A percentile compares a stretch with the other conserved stretches of the same genome.
These are phyloP conservation scores for Xylariaceae sp. DNA, from an alignment of 2,329 filamentous ascomycete genomes.

Conservation along the genomic window DNA sequence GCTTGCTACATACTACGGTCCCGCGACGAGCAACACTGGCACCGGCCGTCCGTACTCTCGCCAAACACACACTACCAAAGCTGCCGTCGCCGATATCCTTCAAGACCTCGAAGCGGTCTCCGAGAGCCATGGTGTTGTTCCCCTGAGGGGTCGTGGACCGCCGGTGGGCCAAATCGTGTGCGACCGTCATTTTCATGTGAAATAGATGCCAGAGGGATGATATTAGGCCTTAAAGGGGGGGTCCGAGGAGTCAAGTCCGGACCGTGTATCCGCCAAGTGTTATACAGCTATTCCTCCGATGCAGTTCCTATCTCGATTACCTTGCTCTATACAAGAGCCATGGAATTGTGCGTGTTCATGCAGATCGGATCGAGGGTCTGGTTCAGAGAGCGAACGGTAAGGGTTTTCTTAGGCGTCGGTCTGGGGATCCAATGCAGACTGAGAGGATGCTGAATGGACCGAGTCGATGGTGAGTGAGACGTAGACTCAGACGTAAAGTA, in stretches of 20 bases:
- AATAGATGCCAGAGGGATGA: conserved; percentile 17
- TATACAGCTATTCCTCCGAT: conserved; percentile 27
- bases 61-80: conserved; percentile 92
- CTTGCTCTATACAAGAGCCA: conserved; percentile 38
- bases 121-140: conserved; percentile 56
- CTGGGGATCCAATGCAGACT: conserved; percentile 3
- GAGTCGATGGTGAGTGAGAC: conserved; percentile 8
- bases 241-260: conserved; percentile 2
- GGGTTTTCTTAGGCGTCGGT: conserved; percentile 9
- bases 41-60: conserved; percentile 84
- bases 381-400: conserved; percentile 11
- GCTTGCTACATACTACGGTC: conserved; percentile 67
- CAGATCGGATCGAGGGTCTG: conserved; percentile 24
- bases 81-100: conserved; percentile 99
- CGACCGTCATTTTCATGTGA: conserved; percentile 63
- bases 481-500: conserved; percentile 12
- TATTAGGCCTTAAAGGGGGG: conserved; percentile 7
- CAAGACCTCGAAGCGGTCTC: conserved; percentile 92
- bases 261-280: conserved; percentile 15
- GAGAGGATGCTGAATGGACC: conserved; percentile 19
- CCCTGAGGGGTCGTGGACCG: conserved; percentile 52
- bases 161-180: conserved; percentile 66
- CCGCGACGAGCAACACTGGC: conserved; percentile 82
- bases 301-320: conserved; percentile 21
- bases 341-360: conserved; percentile 34